Percentiles rank a stretch among this genome's conserved stretches.
phyloP scores from a whole-genome alignment of 2,329 filamentous ascomycete genomes.

The Amauroascus verrucosus region DNA sequence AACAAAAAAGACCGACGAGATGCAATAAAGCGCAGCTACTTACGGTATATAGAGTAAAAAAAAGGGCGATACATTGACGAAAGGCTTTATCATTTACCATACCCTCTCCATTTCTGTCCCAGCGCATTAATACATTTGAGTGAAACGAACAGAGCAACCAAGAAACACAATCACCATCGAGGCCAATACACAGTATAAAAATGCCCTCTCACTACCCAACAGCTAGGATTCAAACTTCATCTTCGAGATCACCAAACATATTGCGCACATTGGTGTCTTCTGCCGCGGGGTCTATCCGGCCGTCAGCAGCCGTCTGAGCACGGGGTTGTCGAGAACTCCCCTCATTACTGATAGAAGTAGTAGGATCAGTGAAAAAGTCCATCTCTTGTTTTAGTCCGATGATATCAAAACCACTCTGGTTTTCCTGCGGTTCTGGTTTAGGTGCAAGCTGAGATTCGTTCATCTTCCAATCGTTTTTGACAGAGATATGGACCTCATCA shows the following conservation, averaged over 20 bases:
- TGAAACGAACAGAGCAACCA: neutral
- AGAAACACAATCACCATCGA: neutral
- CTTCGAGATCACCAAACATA: neutral
- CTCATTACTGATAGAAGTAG: neutral
- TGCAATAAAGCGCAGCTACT: too few species aligned
- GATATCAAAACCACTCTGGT: neutral
- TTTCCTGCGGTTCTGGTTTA: neutral
- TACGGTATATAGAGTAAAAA: too few species aligned
- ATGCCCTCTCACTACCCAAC: too few species aligned
- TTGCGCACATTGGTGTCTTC: neutral
- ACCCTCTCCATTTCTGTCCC: neutral
- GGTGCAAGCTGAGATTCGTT: neutral
- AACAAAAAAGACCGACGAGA: too few species aligned
- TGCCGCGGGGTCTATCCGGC: neutral
- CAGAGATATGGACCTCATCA: slow-evolving; percentile 1
- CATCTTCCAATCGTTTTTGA: neutral
- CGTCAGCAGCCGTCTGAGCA: neutral
- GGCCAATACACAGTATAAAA: neutral
- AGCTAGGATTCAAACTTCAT: neutral
- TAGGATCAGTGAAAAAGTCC: neutral
- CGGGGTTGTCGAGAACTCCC: neutral
- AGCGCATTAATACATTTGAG: neutral
- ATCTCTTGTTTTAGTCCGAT: neutral
- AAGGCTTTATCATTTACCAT: neutral
- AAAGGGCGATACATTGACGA: neutral